These are phyloP conservation scores for Musa schizocarpa DNA, from an alignment of 176 grass and related monocot species.

Conservation along the genomic window DNA sequence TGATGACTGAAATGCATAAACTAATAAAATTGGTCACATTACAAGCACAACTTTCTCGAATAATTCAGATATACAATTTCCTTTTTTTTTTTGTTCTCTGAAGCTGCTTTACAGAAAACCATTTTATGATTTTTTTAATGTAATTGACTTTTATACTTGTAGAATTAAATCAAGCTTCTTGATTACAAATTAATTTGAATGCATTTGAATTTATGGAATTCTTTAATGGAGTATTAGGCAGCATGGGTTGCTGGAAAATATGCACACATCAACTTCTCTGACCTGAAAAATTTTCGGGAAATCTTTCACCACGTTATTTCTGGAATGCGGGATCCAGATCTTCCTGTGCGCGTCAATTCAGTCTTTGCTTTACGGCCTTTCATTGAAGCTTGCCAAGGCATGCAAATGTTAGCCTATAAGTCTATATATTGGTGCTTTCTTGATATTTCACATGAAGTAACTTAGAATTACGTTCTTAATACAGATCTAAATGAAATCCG, in stretches of 20 bases:
- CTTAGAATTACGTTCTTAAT: not conserved
- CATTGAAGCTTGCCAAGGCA: conserved; percentile 88
- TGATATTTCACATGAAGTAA: not conserved
- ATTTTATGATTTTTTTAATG: not conserved
- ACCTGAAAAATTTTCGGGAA: conserved; percentile 47
- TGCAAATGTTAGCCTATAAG: not conserved
- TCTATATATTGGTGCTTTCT: not conserved
- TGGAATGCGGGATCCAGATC: conserved; percentile 64
- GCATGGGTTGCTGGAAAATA: conserved; percentile 97
- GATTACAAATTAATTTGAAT: not conserved
- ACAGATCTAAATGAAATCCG: conserved; percentile 81
- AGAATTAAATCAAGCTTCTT: not conserved
- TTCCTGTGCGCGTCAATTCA: conserved; percentile 87
- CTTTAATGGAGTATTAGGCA: conserved; percentile 35
- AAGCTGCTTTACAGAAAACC: too few species aligned
- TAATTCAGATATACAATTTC: too few species aligned
- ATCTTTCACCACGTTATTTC: conserved; percentile 56
- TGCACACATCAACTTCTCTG: conserved; percentile 74
- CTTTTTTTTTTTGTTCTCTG: too few species aligned
- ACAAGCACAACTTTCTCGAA: too few species aligned
- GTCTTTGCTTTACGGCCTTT: conserved; percentile 85
- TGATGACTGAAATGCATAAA: too few species aligned
- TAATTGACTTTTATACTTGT: not conserved
- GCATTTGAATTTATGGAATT: not conserved
- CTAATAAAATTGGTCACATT: too few species aligned